These are phyloP conservation scores for Naganishia liquefaciens DNA, from an alignment of 1,284 basidiomycete species.

Conservation along the genomic window DNA sequence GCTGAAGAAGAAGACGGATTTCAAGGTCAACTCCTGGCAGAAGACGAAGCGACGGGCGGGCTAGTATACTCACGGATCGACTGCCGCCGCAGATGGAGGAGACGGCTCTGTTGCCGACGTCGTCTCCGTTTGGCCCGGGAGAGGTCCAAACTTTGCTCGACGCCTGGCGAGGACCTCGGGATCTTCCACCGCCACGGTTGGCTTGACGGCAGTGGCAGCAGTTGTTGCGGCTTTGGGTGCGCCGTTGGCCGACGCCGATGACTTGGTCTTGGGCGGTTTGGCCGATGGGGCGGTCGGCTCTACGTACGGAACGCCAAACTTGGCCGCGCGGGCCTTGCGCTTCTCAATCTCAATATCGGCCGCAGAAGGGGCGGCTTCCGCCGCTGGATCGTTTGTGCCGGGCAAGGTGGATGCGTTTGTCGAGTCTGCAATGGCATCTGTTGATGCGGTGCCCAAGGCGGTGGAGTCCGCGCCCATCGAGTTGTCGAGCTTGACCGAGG, in stretches of 20 bases:
- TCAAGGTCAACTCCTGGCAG: too few species aligned
- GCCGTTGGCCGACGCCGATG: neutral
- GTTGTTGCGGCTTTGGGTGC: neutral
- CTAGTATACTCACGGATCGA: constrained; percentile 4
- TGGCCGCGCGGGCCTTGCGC: constrained; percentile 36
- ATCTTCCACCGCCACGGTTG: neutral
- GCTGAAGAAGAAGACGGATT: neutral
- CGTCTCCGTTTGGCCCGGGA: neutral
- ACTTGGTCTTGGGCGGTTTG: neutral
- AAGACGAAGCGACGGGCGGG: too few species aligned
- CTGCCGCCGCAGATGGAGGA: neutral
- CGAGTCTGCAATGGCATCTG: constrained; percentile 3
- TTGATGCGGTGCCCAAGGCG: neutral
- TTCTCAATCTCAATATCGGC: constrained; percentile 36
- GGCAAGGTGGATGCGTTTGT: neutral
- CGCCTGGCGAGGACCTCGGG: constrained; percentile 24
- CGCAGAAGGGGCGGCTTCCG: constrained; percentile 10
- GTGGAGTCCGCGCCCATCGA: neutral
- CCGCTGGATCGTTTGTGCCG: neutral
- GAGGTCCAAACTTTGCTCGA: constrained; percentile 25
- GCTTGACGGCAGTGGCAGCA: neutral
- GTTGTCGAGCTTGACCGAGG: too few species aligned
- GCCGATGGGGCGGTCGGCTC: neutral
- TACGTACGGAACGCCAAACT: constrained; percentile 37
- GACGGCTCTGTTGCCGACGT: neutral